Percentiles rank a stretch among this genome's conserved stretches.
Evolutionary conservation across 208 protist genomes (phyloP).

Genomic region (Crithidia expoeki): DNA sequence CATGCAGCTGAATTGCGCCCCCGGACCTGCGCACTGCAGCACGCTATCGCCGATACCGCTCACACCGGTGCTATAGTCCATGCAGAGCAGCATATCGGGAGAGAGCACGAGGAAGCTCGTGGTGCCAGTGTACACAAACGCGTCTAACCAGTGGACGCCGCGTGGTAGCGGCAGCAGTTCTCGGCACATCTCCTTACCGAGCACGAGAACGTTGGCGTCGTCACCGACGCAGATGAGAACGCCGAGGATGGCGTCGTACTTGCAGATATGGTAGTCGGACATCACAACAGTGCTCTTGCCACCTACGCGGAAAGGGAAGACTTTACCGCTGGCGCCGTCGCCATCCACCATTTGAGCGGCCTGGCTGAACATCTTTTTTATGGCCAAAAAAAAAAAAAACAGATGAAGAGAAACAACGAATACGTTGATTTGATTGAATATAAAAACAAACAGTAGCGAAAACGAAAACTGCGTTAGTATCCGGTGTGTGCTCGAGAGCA

Average conservation of each 20-base stretch:
- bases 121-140: conserved; percentile 74
- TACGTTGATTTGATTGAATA: no score
- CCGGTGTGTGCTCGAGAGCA: no score
- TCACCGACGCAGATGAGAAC: conserved; percentile 78
- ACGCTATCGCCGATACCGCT: conserved; percentile 27
- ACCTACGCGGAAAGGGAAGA: conserved; percentile 44
- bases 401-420: no score
- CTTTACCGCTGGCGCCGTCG: conserved; percentile 1
- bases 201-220: conserved; percentile 69
- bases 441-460: no score
- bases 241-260: conserved; percentile 73
- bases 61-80: conserved; percentile 62
- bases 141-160: conserved; percentile 76
- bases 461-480: no score
- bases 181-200: conserved; percentile 64
- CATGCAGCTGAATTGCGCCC: conserved; percentile 59
- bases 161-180: conserved; percentile 52
- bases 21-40: conserved; percentile 36
- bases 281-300: conserved; percentile 67
- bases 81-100: conserved; percentile 60
- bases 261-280: conserved; percentile 84
- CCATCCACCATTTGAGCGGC: neutral
- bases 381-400: neutral
- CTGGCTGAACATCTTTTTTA: conserved; percentile 16
- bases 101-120: conserved; percentile 80